These are phyloP conservation scores for Vigna hirtella DNA, from an alignment of 306 rosid genomes.

Conservation along the genomic window DNA sequence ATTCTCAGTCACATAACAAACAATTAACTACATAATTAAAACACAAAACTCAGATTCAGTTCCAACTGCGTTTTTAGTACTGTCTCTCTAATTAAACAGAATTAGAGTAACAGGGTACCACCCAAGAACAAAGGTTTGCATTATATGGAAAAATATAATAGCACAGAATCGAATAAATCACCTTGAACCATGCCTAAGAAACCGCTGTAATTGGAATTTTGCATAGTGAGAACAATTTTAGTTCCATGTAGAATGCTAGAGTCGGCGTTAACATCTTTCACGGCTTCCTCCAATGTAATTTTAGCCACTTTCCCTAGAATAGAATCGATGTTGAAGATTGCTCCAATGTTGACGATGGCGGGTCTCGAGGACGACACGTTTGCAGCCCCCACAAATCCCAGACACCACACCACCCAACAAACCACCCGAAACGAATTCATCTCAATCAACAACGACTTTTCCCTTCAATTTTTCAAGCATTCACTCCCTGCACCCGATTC, in stretches of 20 bases:
- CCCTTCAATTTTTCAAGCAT: neutral
- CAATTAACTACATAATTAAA: neutral
- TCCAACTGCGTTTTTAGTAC: neutral
- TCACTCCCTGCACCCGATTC: neutral
- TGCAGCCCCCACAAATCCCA: slow-evolving; percentile 40
- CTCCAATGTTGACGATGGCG: slow-evolving; percentile 69
- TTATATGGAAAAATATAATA: neutral
- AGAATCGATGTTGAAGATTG: slow-evolving; percentile 74
- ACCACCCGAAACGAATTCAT: slow-evolving; percentile 56
- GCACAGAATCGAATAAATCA: slow-evolving; percentile 15
- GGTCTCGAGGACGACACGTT: slow-evolving; percentile 57
- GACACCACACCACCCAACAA: slow-evolving; percentile 33
- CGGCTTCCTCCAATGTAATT: slow-evolving; percentile 81
- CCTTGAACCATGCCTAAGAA: slow-evolving; percentile 89
- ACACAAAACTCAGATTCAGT: neutral
- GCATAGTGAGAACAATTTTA: slow-evolving; percentile 54
- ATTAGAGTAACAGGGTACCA: too few relatives aligned
- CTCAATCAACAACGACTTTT: slow-evolving; percentile 1
- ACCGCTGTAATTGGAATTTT: slow-evolving; percentile 81
- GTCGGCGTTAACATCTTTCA: slow-evolving; percentile 84
- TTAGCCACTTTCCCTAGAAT: slow-evolving; percentile 82
- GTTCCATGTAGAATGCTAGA: slow-evolving; percentile 64
- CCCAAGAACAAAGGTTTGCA: neutral
- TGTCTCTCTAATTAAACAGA: neutral
- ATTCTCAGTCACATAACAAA: neutral